Base-by-base conservation (phyloP, 805 yeast genomes). In the Barnettozyma vustinii region DNA sequence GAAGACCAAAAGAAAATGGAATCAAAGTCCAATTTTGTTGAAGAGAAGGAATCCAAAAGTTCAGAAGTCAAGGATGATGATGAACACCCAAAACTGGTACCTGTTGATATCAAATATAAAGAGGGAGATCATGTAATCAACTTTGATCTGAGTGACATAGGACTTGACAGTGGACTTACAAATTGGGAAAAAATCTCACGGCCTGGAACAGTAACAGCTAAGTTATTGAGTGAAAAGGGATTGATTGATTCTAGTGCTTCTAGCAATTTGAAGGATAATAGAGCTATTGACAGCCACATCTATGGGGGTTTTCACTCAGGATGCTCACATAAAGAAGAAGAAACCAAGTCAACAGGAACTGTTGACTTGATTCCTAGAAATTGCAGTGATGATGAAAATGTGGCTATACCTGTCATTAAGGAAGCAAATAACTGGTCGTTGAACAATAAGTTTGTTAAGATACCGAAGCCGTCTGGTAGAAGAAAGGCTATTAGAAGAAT, bases 401-500 rank as follows among this genome's bases (percentile, higher is more conserved):
- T 13, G 16, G 33, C 16, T 4, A 13, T 13, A 30, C 33, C 33
- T 12, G 33, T 21, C 19, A 9, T 16, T 13, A 23, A 40, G 9
- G 23, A 20, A 13, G 30, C n/a, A 10, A 21, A 40, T 13, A 16
- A 10, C 15, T 25, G 32, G 42, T 25, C 27, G 4, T 16, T 25
- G 8, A 35, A 36, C 23, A 58, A 54, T 41, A 48, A 48, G 8
- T 53, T 57, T 41, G 45, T 55, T 16, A 45, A 44, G 25, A 30
- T 50, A 12, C 45, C 50, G 23, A 36, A 40, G 10, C 39, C 40
- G 5, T 45, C 35, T 1, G 12, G 26, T 25, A 48, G 54, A 33
- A 42, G 39, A 15, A 54, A 37, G 19, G 52, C 57, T 3, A 52
- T 58, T 15, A 56, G 51, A 47, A 50, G 49, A 26, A 53, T 58